Percentiles rank a stretch among this genome's conserved stretches.
These are phyloP conservation scores for Ceratocystis destructans DNA, from an alignment of 2,329 filamentous ascomycete genomes.

Conservation along the genomic window DNA sequence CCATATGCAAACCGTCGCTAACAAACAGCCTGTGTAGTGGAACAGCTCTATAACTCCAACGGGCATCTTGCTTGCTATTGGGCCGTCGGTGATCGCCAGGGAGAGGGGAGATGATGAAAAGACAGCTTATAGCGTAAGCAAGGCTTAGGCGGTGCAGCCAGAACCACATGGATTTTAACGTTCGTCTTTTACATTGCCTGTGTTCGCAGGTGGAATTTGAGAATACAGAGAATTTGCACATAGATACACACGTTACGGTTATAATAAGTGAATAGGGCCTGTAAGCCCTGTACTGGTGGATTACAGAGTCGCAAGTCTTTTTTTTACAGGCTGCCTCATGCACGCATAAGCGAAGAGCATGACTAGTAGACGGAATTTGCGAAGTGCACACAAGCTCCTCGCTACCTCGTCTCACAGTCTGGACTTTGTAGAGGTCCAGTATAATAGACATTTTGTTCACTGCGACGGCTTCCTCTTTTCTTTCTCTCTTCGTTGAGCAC, in stretches of 20 bases:
- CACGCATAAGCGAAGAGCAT: background rate
- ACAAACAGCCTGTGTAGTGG: conserved; percentile 4
- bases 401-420: no score
- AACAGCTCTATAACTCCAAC: conserved; percentile 11
- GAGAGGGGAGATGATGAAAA: background rate
- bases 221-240: background rate
- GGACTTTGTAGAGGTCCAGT: no score
- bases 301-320: background rate
- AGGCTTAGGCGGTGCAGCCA: background rate
- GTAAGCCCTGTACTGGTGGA: background rate
- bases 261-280: background rate
- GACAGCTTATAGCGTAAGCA: no score
- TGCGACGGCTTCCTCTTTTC: background rate
- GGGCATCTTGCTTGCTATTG: conserved; percentile 7
- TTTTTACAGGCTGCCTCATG: background rate
- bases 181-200: background rate
- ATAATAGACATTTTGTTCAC: no score
- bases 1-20: background rate
- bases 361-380: no score
- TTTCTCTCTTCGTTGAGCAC: background rate
- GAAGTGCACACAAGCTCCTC: no score
- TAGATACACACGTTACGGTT: background rate
- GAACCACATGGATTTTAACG: background rate
- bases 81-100: conserved; percentile 2
- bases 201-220: background rate